phyloP scores from a whole-genome alignment of 169 alveolate genomes.

The Plasmodium blacklocki region DNA sequence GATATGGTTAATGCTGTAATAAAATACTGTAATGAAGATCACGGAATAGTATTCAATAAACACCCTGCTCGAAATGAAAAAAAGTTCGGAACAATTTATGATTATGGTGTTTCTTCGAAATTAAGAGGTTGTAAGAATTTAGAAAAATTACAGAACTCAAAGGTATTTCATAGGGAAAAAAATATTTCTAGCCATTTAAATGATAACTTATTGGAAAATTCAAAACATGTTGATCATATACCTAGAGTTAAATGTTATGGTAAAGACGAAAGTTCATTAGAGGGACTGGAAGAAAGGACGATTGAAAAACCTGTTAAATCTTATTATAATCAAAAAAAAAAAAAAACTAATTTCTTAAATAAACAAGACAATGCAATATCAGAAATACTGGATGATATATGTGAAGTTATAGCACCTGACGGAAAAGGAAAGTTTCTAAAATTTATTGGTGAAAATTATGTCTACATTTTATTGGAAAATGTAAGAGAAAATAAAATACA shows the following conservation, averaged over 20 bases:
- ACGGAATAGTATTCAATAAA: constrained; percentile 68
- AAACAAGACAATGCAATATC: constrained; percentile 26
- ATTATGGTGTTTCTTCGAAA: constrained; percentile 31
- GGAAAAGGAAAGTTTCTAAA: constrained; percentile 71
- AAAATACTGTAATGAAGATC: constrained; percentile 72
- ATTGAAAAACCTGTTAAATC: constrained; percentile 10
- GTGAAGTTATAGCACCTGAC: constrained; percentile 72
- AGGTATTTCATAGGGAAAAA: constrained; percentile 2
- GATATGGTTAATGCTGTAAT: constrained; percentile 59
- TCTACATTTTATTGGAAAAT: constrained; percentile 69
- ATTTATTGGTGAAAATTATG: constrained; percentile 75
- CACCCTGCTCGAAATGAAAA: constrained; percentile 66
- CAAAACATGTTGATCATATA: constrained; percentile 1
- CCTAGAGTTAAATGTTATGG: constrained; percentile 30
- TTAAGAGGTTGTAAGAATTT: constrained; percentile 25
- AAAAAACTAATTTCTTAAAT: background rate
- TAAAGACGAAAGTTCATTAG: constrained; percentile 28
- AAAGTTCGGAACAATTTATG: constrained; percentile 51
- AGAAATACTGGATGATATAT: constrained; percentile 43
- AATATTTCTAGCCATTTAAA: background rate
- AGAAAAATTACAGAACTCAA: constrained; percentile 5
- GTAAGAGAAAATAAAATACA: constrained; percentile 10
- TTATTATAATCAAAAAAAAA: background rate
- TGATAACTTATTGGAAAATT: too few relatives aligned
- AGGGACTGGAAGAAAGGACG: constrained; percentile 6